Evolutionary conservation across 805 yeast genomes (phyloP), one percentile per base, ranked within the genome.

Genomic region (Clavispora carvajalis): DNA sequence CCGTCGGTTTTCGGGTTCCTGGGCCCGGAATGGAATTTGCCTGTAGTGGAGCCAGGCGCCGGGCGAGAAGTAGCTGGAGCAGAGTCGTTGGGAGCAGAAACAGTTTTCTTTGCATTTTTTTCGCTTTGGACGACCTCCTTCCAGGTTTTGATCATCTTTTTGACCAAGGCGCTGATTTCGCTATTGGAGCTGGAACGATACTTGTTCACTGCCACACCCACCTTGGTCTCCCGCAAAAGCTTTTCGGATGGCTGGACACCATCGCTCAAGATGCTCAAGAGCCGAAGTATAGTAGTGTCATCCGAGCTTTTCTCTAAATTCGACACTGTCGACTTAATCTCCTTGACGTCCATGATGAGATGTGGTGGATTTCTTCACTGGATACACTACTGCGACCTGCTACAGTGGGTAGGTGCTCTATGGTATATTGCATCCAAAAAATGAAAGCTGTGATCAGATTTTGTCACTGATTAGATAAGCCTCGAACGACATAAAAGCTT

Each of bases 191-290:
- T 79, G 7, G 85, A 65, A 48, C 95, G 79, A 54, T 85, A 79
- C 62, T 87, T 89, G 67, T 93, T 93, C 31, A 93, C 97, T 7
- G 90, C 91, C 13, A 93, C 91, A 48, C 99, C 99, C n/a, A 93
- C 91, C 61, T 88, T 89, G 7, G 99, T 93, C 55, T 91, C 95
- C 54, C 97, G 76, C 38, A 91, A 71, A 25, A 91, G 69, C 58
- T 80, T 77, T 57, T 91, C 98, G 1, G 95, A 81, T 8, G 98
- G 96, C 51, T 71, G 69, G 38, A 88, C 85, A 10, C 85, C 86
- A 41, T 73, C 77, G 50, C 83, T 80, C 45, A 91, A 67, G 18
- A 75, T 69, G 33, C 70, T 74, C 48, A 91, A 66, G 13, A 90
- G 74, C 57, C 82, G 84, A 40, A 84, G 55, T 21, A 85, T 76